phyloP scores from a whole-genome alignment of 2,329 filamentous ascomycete species.

The Ceratocystis alfenasii region DNA sequence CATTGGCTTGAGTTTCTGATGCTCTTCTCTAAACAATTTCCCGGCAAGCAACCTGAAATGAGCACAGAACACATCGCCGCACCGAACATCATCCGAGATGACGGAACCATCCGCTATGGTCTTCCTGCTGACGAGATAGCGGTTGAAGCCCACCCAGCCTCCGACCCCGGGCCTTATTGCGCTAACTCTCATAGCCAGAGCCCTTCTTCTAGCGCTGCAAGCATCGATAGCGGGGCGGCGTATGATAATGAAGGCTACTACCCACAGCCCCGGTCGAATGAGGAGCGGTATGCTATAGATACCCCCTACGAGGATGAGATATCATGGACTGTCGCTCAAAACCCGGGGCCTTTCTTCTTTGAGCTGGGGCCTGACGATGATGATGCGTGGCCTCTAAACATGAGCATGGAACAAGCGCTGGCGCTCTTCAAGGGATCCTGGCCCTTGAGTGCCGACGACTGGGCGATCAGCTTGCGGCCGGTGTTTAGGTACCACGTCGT shows the following conservation, averaged over 20 bases:
- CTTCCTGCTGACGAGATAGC: not conserved
- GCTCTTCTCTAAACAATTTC: not conserved
- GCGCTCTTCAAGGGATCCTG: constrained; percentile 3
- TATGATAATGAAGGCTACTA: constrained; percentile 3
- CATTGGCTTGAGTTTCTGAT: not conserved
- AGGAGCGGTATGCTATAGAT: constrained; percentile 1
- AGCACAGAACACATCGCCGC: not conserved
- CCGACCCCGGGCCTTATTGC: not conserved
- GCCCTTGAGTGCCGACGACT: constrained; percentile 6
- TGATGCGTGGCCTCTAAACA: constrained; percentile 5
- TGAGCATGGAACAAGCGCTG: constrained; percentile 4
- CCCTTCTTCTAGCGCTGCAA: not conserved
- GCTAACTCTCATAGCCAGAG: not conserved
- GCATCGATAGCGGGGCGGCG: constrained; percentile 6
- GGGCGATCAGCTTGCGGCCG: not conserved
- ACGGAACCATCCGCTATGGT: not conserved
- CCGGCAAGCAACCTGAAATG: not conserved
- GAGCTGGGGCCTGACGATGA: constrained; percentile 6
- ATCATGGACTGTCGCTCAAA: not conserved
- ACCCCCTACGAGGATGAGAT: not conserved
- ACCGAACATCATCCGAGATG: not conserved
- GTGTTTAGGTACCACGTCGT: constrained; percentile 4
- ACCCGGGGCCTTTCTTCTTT: constrained; percentile 1
- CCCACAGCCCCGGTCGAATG: not conserved
- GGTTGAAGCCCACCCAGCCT: not conserved